Base-by-base conservation (phyloP, 2,329 filamentous ascomycete genomes). In the Camillea tinctor region DNA sequence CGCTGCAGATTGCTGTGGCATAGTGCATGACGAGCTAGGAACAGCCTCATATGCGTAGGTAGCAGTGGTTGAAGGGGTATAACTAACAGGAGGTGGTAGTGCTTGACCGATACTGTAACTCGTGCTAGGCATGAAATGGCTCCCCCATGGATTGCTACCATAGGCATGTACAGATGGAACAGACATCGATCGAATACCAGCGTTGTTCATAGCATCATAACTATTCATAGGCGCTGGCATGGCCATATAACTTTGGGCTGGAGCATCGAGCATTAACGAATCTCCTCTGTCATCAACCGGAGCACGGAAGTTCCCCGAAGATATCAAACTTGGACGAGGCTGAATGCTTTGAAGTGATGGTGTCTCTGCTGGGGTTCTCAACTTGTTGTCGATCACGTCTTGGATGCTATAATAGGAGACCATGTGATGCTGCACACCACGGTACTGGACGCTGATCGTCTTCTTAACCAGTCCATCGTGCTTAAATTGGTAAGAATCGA, bases 401-500 rank as follows among this genome's bases (percentile, higher is more conserved):
- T 91, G 86, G 11, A 94, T 82, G 50, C 80, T 91, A 78, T 97
- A 97, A 73, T 97, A 97, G 17, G 90, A 93, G 49, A 97, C 92
- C 55, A 97, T 78, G 69, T 96, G 93, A 70, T 96, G 93, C 1
- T 87, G 88, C 2, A 93, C 84, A 1, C 89, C 89, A 23, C 88
- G 83, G 55, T 89, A 87, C 2, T 84, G 87, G 48, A 97, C 86
- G 68, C 89, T 94, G 75, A 97, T 93, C 0, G 93, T 97, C 80
- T 97, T 97, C 82, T 97, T 97, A 64, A 97, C 85, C 49, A 97
- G 77, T 0, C 93, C 93, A 1, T 87, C 84, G 15, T 87, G 81
- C 70, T 95, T 95, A 82, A 97, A 97, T 30, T 88, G 86, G 69
- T 97, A 97, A 0, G 90, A 93, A 75, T 96, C 93, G n/a, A 94